Evolutionary conservation across 768 basidiomycete genomes (phyloP).

Genomic region (Boletus tomentosulus): DNA sequence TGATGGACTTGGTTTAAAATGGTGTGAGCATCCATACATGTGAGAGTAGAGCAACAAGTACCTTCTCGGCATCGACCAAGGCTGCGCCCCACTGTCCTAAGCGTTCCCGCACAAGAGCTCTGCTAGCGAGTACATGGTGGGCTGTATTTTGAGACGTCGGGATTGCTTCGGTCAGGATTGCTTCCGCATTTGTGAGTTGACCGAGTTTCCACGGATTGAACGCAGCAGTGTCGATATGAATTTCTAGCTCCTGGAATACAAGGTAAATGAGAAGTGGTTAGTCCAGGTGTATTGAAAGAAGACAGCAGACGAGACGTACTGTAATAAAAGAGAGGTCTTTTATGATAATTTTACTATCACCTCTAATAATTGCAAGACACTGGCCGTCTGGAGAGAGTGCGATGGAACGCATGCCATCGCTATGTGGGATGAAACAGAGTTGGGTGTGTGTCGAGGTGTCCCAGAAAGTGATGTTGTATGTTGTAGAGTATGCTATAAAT

Average conservation of each 20-base stretch:
- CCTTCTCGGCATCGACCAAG: background rate
- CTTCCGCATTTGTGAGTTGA: background rate
- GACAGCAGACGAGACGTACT: background rate
- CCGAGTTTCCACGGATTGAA: background rate
- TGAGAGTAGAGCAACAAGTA: background rate
- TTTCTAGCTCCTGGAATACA: background rate
- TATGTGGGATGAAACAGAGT: background rate
- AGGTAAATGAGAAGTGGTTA: background rate
- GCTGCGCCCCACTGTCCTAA: background rate
- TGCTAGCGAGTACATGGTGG: background rate
- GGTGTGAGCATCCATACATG: background rate
- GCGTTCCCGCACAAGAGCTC: background rate
- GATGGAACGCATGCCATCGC: background rate
- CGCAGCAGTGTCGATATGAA: background rate
- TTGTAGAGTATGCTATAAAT: background rate
- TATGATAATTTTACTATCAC: background rate
- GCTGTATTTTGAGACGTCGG: background rate
- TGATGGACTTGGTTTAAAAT: background rate
- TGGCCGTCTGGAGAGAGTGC: background rate
- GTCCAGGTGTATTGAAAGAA: background rate
- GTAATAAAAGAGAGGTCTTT: background rate
- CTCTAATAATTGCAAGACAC: background rate
- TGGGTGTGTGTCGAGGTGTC: background rate
- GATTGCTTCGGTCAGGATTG: background rate
- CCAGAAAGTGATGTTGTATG: background rate